phyloP scores from a whole-genome alignment of 169 alveolate genomes.

The Hepatocystis sp. region DNA sequence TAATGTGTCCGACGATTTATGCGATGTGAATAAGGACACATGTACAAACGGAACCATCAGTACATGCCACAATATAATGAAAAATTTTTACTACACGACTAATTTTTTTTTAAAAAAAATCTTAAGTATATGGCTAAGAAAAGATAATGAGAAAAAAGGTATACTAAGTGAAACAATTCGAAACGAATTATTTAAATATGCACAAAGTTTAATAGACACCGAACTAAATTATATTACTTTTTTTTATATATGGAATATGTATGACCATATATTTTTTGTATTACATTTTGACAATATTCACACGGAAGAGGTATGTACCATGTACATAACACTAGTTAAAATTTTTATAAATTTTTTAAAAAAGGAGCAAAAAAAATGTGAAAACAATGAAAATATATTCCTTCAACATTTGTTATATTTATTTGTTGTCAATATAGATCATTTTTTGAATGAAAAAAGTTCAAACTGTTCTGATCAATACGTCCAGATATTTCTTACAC shows the following conservation, averaged over 20 bases:
- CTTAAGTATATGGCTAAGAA: slow-evolving; percentile 53
- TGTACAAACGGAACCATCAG: too few relatives aligned
- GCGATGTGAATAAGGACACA: too few relatives aligned
- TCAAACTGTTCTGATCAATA: neutral
- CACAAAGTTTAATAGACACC: slow-evolving; percentile 1
- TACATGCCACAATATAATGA: too few relatives aligned
- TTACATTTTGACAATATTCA: slow-evolving; percentile 18
- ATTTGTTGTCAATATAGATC: slow-evolving; percentile 30
- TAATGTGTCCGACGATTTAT: too few relatives aligned
- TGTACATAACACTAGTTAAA: slow-evolving; percentile 12
- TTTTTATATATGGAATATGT: slow-evolving; percentile 33
- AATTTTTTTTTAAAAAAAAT: slow-evolving; percentile 66
- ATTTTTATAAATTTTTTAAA: slow-evolving; percentile 26
- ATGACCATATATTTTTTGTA: slow-evolving; percentile 56
- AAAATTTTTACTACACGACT: slow-evolving; percentile 15
- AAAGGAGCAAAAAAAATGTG: neutral
- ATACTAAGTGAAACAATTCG: slow-evolving; percentile 38
- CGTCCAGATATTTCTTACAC: slow-evolving; percentile 10
- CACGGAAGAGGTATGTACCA: slow-evolving; percentile 20
- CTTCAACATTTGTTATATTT: slow-evolving; percentile 7
- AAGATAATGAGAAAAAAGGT: slow-evolving; percentile 30
- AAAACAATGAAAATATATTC: neutral
- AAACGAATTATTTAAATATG: slow-evolving; percentile 45
- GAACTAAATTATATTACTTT: slow-evolving; percentile 20
- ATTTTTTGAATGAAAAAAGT: slow-evolving; percentile 25